A percentile compares a stretch with the other conserved stretches of the same genome.
Conservation (phyloP, 495 filamentous ascomycete genomes). For the Trichoderma orchidacearum region DNA sequence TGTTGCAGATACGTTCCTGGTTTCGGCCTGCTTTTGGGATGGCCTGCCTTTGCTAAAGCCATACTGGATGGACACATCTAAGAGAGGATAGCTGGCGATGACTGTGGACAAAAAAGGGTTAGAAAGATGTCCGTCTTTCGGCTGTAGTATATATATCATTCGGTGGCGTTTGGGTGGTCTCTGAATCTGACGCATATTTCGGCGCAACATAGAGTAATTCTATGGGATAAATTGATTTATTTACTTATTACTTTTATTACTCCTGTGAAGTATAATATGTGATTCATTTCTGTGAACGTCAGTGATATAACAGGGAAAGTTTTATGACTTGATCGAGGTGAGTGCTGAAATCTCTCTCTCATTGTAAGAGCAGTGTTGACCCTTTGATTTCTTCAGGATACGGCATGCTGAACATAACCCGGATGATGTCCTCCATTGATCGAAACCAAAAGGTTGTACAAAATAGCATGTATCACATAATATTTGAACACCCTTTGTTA, state of each 20-base stretch:
- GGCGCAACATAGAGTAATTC: neutral
- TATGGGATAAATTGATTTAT: neutral
- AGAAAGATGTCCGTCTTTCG: neutral
- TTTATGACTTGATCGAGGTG: too few species aligned
- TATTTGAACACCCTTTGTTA: too few species aligned
- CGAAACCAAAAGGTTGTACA: too few species aligned
- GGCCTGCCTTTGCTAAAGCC: neutral
- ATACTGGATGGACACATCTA: neutral
- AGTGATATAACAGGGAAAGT: too few species aligned
- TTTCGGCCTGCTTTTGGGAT: neutral
- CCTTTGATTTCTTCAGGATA: too few species aligned
- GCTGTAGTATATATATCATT: neutral
- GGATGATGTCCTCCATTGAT: too few species aligned
- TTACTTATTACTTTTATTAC: neutral
- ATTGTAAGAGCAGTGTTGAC: too few species aligned
- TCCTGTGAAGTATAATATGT: neutral
- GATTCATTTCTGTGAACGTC: neutral
- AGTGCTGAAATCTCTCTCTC: too few species aligned
- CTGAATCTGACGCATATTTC: neutral
- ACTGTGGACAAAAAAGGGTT: neutral
- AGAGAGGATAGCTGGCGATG: neutral
- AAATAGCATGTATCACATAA: too few species aligned
- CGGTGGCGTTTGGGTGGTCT: neutral
- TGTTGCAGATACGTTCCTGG: neutral
- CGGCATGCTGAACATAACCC: too few species aligned